A percentile compares a stretch with the other conserved stretches of the same genome.
Conservation (phyloP, 2,329 filamentous ascomycete genomes). For the Ilyonectria sp. region DNA sequence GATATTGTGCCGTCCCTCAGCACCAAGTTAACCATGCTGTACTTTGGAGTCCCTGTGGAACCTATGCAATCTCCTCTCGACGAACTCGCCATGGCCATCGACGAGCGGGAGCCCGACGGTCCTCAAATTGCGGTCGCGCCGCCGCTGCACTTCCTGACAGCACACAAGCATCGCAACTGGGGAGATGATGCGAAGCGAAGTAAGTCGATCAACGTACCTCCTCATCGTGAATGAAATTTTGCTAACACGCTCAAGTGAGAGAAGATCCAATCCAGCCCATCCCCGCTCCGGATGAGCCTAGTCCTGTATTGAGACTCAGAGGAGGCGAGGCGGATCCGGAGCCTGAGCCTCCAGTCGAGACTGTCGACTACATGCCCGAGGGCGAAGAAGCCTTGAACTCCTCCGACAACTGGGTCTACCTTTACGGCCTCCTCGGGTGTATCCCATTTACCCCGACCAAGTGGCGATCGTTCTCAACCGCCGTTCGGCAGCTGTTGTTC, state of each 20-base stretch:
- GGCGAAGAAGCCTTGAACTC: constrained; percentile 1
- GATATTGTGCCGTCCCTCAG: constrained; percentile 48
- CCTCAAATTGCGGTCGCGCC: constrained; percentile 25
- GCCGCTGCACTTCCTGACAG: constrained; percentile 53
- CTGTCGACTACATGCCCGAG: constrained; percentile 20
- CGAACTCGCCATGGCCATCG: constrained; percentile 38
- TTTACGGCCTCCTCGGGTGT: constrained; percentile 53
- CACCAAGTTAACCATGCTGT: constrained; percentile 63
- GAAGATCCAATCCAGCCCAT: constrained; percentile 25
- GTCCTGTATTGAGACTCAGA: constrained; percentile 26
- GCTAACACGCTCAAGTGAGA: constrained; percentile 32
- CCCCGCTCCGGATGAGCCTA: constrained; percentile 22
- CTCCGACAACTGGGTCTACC: constrained; percentile 31
- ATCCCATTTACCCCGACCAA: constrained; percentile 44
- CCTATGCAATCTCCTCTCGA: constrained; percentile 50
- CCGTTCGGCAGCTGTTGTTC: constrained; percentile 45
- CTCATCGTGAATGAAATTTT: neutral
- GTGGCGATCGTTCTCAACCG: constrained; percentile 38
- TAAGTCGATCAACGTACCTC: constrained; percentile 12
- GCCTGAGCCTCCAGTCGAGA: neutral
- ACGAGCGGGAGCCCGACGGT: neutral
- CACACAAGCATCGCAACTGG: constrained; percentile 50
- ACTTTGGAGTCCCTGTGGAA: constrained; percentile 63
- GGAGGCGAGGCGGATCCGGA: constrained; percentile 27
- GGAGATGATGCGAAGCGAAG: constrained; percentile 45